Evolutionary conservation across 1,139 yeast genomes (phyloP).

Genomic region (Debaryomycetaceae sp.): DNA sequence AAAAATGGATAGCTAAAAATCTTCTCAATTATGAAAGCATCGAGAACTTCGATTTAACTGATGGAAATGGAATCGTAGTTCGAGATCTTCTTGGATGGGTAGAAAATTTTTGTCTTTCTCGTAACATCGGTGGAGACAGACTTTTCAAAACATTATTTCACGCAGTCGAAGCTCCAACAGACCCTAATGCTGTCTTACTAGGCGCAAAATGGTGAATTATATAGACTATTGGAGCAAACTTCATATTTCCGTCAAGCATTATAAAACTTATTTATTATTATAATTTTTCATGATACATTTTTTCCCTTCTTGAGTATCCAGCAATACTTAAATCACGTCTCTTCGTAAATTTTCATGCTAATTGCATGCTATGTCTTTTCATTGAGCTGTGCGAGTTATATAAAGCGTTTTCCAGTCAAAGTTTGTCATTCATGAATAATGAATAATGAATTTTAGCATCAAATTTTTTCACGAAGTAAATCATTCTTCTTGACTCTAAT

Average conservation of each 20-base stretch:
- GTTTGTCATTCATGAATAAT: no score
- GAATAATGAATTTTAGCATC: no score
- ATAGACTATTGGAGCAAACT: neutral
- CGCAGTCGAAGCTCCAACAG: conserved; percentile 50
- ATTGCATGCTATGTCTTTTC: no score
- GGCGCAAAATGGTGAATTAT: conserved; percentile 42
- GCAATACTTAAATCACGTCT: no score
- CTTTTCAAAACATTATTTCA: conserved; percentile 46
- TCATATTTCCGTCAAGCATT: neutral
- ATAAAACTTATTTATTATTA: neutral
- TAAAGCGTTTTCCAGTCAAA: no score
- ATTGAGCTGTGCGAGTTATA: no score
- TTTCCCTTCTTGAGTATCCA: no score
- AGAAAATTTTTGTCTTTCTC: conserved; percentile 27
- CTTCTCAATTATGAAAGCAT: conserved; percentile 27
- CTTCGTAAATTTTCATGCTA: no score
- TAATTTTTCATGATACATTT: no score
- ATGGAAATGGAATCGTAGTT: conserved; percentile 8
- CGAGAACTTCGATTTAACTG: conserved; percentile 17
- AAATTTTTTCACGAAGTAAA: no score
- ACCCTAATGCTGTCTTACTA: conserved; percentile 39
- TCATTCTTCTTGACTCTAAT: no score
- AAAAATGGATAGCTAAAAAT: conserved; percentile 41
- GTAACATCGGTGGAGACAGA: conserved; percentile 31
- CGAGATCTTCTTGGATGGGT: conserved; percentile 26